Percentiles rank a stretch among this genome's conserved stretches.
phyloP scores from a whole-genome alignment of 805 yeast species.

The Ogataea kodamae region DNA sequence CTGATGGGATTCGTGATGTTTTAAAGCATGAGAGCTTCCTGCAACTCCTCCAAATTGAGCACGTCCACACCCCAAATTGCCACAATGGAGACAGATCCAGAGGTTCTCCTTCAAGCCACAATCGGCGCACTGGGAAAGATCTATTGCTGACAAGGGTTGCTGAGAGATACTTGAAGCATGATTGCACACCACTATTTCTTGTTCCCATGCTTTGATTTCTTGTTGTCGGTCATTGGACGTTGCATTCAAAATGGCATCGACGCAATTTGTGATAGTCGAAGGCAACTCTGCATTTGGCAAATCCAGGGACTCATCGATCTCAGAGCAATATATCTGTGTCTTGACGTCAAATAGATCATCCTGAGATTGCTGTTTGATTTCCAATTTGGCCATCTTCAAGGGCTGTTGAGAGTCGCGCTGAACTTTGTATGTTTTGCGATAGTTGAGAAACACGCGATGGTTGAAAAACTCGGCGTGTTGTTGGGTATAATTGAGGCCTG shows the following conservation, averaged over 20 bases:
- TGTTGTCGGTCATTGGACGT: constrained; percentile 58
- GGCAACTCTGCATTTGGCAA: constrained; percentile 32
- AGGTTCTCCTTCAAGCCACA: constrained; percentile 74
- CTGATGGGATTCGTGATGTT: constrained; percentile 51
- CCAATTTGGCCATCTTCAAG: constrained; percentile 58
- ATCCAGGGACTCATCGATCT: constrained; percentile 25
- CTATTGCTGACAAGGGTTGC: constrained; percentile 21
- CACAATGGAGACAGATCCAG: constrained; percentile 93
- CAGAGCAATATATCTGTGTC: constrained; percentile 40
- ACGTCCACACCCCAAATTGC: constrained; percentile 91
- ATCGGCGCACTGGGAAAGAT: constrained; percentile 44
- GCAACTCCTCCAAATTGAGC: constrained; percentile 89
- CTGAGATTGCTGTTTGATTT: constrained; percentile 60
- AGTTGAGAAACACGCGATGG: constrained; percentile 59
- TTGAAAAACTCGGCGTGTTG: constrained; percentile 51
- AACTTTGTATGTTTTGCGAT: constrained; percentile 50
- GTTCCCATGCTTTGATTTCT: constrained; percentile 89
- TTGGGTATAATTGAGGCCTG: constrained; percentile 45
- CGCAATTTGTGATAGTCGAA: constrained; percentile 31
- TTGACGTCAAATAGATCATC: constrained; percentile 55
- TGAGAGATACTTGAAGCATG: constrained; percentile 64
- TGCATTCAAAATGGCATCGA: constrained; percentile 47
- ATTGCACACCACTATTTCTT: constrained; percentile 74
- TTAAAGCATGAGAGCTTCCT: constrained; percentile 90
- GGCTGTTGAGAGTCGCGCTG: constrained; percentile 32